phyloP scores from a whole-genome alignment of 2,329 filamentous ascomycete genomes.

The Calonectria pauciramosa region DNA sequence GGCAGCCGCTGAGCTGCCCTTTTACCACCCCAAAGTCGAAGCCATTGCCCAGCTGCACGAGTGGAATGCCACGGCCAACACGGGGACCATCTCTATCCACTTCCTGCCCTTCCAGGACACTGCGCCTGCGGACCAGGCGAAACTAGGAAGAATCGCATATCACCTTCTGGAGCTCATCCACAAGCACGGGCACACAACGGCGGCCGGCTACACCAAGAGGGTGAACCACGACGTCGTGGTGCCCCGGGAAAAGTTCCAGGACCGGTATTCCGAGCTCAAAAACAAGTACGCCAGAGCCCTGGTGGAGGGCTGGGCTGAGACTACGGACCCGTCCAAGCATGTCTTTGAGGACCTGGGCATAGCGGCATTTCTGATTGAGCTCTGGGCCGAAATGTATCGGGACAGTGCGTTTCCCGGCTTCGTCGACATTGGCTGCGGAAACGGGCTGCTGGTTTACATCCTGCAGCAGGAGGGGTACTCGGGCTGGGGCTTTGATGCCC shows the following conservation, averaged over 20 bases:
- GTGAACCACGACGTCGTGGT: slow-evolving; percentile 88
- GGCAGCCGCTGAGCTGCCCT: slow-evolving; percentile 76
- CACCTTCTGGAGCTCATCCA: slow-evolving; percentile 77
- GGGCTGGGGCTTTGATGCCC: slow-evolving; percentile 94
- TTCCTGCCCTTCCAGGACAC: slow-evolving; percentile 67
- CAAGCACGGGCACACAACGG: slow-evolving; percentile 79
- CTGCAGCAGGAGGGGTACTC: slow-evolving; percentile 83
- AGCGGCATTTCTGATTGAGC: slow-evolving; percentile 90
- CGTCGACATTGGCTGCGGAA: slow-evolving; percentile 96
- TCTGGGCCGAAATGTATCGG: slow-evolving; percentile 89
- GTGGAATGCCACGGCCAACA: slow-evolving; percentile 60
- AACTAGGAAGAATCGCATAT: slow-evolving; percentile 76
- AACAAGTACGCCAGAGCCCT: slow-evolving; percentile 80
- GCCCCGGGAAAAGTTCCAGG: slow-evolving; percentile 81
- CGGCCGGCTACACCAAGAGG: slow-evolving; percentile 80
- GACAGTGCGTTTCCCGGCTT: slow-evolving; percentile 81
- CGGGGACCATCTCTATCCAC: slow-evolving; percentile 70
- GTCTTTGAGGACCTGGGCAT: slow-evolving; percentile 96
- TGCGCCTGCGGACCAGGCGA: slow-evolving; percentile 51
- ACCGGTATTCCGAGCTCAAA: slow-evolving; percentile 87
- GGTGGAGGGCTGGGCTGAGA: slow-evolving; percentile 85
- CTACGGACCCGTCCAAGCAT: slow-evolving; percentile 89
- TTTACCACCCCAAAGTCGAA: slow-evolving; percentile 86
- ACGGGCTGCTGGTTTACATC: slow-evolving; percentile 89
- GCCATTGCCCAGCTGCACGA: slow-evolving; percentile 83